Evolutionary conservation across 2,329 filamentous ascomycete genomes (phyloP).

Genomic region (Polytolypa hystricis): DNA sequence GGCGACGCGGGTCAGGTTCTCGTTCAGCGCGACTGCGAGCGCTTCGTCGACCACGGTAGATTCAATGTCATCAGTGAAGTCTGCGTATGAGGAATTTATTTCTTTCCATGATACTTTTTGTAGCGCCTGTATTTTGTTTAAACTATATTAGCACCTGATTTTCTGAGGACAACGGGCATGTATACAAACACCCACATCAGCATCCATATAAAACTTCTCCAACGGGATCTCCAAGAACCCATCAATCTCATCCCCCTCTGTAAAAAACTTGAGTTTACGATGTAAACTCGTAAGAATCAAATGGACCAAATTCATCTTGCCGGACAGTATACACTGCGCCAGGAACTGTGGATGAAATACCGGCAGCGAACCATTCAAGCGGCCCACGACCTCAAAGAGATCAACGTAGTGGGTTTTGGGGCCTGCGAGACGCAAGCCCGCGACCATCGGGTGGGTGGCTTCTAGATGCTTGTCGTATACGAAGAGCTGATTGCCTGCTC

Average conservation of each 20-base stretch:
- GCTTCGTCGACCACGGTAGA: conserved; percentile 59
- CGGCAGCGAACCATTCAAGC: conserved; percentile 76
- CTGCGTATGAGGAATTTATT: conserved; percentile 40
- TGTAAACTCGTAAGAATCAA: conserved; percentile 61
- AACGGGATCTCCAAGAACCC: conserved; percentile 56
- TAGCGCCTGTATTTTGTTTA: conserved; percentile 18
- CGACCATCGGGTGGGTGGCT: conserved; percentile 48
- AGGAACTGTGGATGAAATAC: conserved; percentile 88
- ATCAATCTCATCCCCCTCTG: conserved; percentile 69
- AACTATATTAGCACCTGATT: not conserved
- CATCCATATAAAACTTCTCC: conserved; percentile 37
- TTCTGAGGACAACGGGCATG: not conserved
- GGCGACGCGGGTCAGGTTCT: conserved; percentile 62
- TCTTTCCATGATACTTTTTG: conserved; percentile 37
- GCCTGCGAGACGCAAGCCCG: conserved; percentile 41
- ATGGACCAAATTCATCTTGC: conserved; percentile 62
- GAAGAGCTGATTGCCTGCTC: conserved; percentile 83
- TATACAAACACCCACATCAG: conserved; percentile 28
- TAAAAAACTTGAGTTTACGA: conserved; percentile 68
- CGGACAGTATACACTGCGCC: conserved; percentile 72
- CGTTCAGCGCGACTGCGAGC: conserved; percentile 58
- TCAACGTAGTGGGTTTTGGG: conserved; percentile 46
- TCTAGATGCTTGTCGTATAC: conserved; percentile 68
- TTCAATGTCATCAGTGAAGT: conserved; percentile 43
- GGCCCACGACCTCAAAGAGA: conserved; percentile 69